These are phyloP conservation scores for Russula olivacea DNA, from an alignment of 768 basidiomycete species.

Conservation along the genomic window DNA sequence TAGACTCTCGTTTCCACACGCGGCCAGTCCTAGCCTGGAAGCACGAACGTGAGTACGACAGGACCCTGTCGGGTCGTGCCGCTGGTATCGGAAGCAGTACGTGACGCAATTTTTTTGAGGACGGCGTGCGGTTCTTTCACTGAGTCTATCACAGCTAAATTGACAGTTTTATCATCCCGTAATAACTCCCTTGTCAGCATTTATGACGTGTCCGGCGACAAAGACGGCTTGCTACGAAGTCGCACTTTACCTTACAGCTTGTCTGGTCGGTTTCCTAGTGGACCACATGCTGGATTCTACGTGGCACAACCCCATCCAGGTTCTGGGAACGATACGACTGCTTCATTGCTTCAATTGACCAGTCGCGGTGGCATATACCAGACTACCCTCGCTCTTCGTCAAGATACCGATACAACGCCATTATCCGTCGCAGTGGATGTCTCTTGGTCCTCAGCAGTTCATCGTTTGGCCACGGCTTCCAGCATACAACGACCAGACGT, in stretches of 20 bases:
- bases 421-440: neutral
- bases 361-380: conserved; percentile 20
- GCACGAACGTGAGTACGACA: conserved; percentile 57
- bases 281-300: conserved; percentile 32
- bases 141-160: conserved; percentile 34
- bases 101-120: conserved; percentile 3
- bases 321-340: conserved; percentile 11
- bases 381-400: neutral
- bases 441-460: conserved; percentile 10
- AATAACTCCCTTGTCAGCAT: conserved; percentile 53
- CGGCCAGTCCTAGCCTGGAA: conserved; percentile 56
- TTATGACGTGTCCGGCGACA: conserved; percentile 51
- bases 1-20: conserved; percentile 54
- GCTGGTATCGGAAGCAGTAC: conserved; percentile 34
- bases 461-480: conserved; percentile 6
- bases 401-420: neutral
- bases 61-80: conserved; percentile 45
- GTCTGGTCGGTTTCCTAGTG: conserved; percentile 31
- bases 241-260: conserved; percentile 43
- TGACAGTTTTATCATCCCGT: conserved; percentile 56
- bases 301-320: conserved; percentile 31
- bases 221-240: conserved; percentile 41
- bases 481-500: neutral
- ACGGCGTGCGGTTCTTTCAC: neutral
- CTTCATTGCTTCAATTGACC: conserved; percentile 20